These are phyloP conservation scores for Mycosarcoma mackinlayi DNA, from an alignment of 1,284 basidiomycete genomes.

Conservation along the genomic window DNA sequence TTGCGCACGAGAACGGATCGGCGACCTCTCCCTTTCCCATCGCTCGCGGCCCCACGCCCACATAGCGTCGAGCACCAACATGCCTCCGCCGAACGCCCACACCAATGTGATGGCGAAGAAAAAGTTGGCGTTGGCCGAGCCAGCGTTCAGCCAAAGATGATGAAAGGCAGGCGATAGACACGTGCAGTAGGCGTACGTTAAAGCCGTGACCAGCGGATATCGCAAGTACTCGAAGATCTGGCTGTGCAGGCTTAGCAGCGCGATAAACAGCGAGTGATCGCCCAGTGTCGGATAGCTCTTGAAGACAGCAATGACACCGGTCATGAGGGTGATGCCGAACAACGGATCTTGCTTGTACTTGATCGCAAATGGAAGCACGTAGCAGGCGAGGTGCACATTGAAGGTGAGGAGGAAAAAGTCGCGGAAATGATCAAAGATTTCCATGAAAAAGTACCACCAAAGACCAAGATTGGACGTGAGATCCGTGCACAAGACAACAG, in stretches of 20 bases:
- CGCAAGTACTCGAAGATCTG: constrained; percentile 83
- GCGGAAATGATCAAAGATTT: constrained; percentile 98
- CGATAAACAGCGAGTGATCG: constrained; percentile 86
- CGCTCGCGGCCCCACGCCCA: constrained; percentile 73
- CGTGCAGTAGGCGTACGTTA: constrained; percentile 85
- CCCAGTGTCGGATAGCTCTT: constrained; percentile 92
- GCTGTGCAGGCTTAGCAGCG: constrained; percentile 82
- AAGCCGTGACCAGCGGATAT: constrained; percentile 84
- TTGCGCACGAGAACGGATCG: constrained; percentile 16
- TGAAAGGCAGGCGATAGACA: constrained; percentile 91
- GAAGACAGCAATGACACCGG: constrained; percentile 84
- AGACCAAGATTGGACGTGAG: constrained; percentile 91
- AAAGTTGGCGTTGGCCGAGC: constrained; percentile 97
- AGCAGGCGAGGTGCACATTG: constrained; percentile 85
- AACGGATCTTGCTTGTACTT: constrained; percentile 89
- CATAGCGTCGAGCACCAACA: constrained; percentile 82
- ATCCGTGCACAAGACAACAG: constrained; percentile 70
- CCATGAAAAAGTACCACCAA: constrained; percentile 99
- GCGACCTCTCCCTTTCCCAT: constrained; percentile 57
- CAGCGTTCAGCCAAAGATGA: constrained; percentile 88
- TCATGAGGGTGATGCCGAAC: constrained; percentile 80
- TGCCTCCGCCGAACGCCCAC: constrained; percentile 86
- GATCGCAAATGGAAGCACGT: constrained; percentile 84
- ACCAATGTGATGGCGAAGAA: constrained; percentile 96
- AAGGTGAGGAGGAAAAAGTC: constrained; percentile 96